These are phyloP conservation scores for Eimeria zaria DNA, from an alignment of 169 alveolate genomes.

Conservation along the genomic window DNA sequence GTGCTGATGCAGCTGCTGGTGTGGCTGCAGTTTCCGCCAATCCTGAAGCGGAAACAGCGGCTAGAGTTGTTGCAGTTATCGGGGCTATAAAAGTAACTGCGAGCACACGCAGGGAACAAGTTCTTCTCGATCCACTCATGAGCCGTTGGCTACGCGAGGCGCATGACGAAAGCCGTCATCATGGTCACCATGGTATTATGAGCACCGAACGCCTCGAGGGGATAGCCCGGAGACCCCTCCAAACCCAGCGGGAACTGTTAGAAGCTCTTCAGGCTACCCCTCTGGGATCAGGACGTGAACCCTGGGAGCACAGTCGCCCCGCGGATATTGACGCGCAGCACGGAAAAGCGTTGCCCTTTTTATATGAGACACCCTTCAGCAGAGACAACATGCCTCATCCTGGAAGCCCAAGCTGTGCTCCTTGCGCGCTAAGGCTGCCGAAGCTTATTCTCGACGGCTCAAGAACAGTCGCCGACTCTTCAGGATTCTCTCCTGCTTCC, in stretches of 20 bases:
- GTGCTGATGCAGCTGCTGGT: not conserved
- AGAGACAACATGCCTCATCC: not conserved
- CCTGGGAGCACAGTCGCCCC: not conserved
- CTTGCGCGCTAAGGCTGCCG: not conserved
- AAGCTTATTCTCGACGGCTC: not conserved
- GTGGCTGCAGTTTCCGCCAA: not conserved
- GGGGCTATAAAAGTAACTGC: not conserved
- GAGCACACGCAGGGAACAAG: not conserved
- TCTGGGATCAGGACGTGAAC: not conserved
- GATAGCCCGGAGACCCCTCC: not conserved
- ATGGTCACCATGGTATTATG: not conserved
- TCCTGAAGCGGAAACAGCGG: not conserved
- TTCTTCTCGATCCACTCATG: not conserved
- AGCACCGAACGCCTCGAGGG: not conserved
- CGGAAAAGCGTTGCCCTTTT: not conserved
- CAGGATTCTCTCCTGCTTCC: not conserved
- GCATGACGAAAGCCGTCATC: not conserved
- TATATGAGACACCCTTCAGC: not conserved
- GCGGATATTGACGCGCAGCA: not conserved
- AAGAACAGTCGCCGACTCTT: not conserved
- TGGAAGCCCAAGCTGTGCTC: not conserved
- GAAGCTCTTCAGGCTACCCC: not conserved
- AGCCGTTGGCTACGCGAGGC: slow-evolving; percentile 14
- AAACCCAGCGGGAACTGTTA: not conserved
- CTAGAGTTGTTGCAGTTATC: not conserved